Evolutionary conservation across 202 grass and related monocot species (phyloP).

Genomic region (Setaria viridis): DNA sequence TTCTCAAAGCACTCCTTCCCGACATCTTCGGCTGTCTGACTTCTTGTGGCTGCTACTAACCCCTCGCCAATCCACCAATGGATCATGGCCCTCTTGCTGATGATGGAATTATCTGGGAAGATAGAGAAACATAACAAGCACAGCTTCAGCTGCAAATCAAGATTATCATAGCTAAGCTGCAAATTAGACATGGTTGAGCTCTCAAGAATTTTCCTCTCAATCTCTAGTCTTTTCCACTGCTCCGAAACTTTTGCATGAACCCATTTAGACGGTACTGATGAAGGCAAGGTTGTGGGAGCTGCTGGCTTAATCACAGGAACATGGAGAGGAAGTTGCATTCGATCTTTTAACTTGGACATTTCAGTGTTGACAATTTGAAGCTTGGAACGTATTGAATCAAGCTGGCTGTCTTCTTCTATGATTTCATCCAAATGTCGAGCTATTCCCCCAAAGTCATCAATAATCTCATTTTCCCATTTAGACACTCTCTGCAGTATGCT

Average conservation of each 20-base stretch:
- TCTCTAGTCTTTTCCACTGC: constrained; percentile 48
- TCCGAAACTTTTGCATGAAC: constrained; percentile 34
- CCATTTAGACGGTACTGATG: constrained; percentile 15
- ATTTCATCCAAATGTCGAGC: constrained; percentile 57
- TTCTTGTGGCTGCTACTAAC: constrained; percentile 42
- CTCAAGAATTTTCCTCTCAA: constrained; percentile 51
- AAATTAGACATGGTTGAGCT: constrained; percentile 47
- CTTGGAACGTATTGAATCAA: constrained; percentile 22
- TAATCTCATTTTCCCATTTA: constrained; percentile 49
- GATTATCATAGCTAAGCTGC: constrained; percentile 58
- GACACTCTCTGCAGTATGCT: constrained; percentile 36
- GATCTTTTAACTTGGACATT: constrained; percentile 52
- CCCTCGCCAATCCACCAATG: constrained; percentile 83
- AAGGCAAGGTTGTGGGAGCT: not conserved
- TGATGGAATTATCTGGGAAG: constrained; percentile 64
- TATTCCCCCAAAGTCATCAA: constrained; percentile 54
- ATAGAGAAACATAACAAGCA: constrained; percentile 69
- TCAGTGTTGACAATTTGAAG: constrained; percentile 46
- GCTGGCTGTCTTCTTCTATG: constrained; percentile 45
- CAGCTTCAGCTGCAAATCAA: constrained; percentile 53
- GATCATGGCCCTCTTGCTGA: constrained; percentile 68
- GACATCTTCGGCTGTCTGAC: constrained; percentile 39
- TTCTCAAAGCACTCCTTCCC: constrained; percentile 49
- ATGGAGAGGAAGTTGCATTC: constrained; percentile 46
- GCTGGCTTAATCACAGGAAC: constrained; percentile 35